phyloP scores from a whole-genome alignment of 1,284 basidiomycete genomes.

The Takashimella tepidaria region DNA sequence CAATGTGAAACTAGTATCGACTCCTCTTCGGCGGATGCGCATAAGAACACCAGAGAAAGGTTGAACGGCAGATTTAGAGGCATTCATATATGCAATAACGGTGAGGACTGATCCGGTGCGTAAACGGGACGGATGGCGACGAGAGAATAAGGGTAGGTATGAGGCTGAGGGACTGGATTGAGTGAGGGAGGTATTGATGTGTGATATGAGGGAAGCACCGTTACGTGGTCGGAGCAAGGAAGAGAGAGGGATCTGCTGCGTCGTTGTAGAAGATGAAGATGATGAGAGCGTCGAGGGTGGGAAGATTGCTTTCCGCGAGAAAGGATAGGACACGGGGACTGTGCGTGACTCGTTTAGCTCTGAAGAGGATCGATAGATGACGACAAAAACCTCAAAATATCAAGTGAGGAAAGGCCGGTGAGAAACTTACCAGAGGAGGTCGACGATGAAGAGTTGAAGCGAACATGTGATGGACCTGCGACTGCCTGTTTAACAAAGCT shows the following conservation, averaged over 20 bases:
- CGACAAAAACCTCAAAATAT: not conserved
- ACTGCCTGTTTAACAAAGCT: not conserved
- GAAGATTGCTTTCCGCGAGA: conserved; percentile 63
- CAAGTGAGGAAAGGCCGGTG: not conserved
- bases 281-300: conserved; percentile 52
- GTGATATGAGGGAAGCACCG: conserved; percentile 73
- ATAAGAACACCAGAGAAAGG: conserved; percentile 82
- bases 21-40: conserved; percentile 68
- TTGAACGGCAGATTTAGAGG: conserved; percentile 60
- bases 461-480: not conserved
- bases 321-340: conserved; percentile 57
- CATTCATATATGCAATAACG: conserved; percentile 52
- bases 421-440: too few relatives aligned
- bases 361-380: not conserved
- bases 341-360: not conserved
- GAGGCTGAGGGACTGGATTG: not conserved
- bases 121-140: conserved; percentile 61
- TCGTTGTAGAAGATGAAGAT: conserved; percentile 35
- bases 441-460: not conserved
- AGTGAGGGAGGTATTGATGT: conserved; percentile 52
- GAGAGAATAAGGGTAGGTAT: conserved; percentile 57
- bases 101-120: conserved; percentile 74
- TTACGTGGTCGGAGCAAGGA: conserved; percentile 50
- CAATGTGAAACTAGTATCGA: conserved; percentile 74
- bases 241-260: conserved; percentile 26